A percentile compares a stretch with the other conserved stretches of the same genome.
Conservation (phyloP, 345 rosid genomes). For the Eucalyptus erythrocorys region DNA sequence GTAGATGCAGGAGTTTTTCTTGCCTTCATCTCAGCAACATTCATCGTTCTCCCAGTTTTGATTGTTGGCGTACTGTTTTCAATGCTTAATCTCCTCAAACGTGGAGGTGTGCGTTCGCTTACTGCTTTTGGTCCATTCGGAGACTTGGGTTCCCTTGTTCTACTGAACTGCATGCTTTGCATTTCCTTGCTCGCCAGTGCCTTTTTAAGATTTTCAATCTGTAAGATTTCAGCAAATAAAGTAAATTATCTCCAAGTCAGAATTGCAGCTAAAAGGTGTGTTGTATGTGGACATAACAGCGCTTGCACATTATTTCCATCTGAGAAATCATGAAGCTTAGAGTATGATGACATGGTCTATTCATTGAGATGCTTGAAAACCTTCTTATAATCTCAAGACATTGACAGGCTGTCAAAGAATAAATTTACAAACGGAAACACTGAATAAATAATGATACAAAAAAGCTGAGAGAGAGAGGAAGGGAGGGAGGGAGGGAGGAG, state of each 20-base stretch:
- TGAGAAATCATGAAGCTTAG: neutral
- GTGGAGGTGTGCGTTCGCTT: conserved; percentile 64
- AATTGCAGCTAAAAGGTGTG: neutral
- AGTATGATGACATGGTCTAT: neutral
- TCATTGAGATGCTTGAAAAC: neutral
- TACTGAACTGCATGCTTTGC: conserved; percentile 9
- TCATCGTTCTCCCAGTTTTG: conserved; percentile 21
- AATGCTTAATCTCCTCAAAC: conserved; percentile 46
- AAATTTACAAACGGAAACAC: neutral
- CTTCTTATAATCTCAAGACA: neutral
- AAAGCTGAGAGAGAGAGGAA: neutral
- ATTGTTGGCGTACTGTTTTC: conserved; percentile 31
- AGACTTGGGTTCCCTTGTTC: conserved; percentile 33
- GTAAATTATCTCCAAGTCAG: neutral
- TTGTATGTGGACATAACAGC: neutral
- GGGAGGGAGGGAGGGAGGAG: neutral
- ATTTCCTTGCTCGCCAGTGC: conserved; percentile 53
- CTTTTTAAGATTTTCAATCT: conserved; percentile 85
- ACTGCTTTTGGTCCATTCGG: conserved; percentile 15
- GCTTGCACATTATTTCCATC: neutral
- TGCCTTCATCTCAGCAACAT: conserved; percentile 29
- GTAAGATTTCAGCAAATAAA: neutral
- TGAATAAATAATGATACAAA: neutral
- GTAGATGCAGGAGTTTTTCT: conserved; percentile 27
- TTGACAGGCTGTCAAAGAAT: neutral